These are phyloP conservation scores for Elaeagnus macrophylla DNA, from an alignment of 306 rosid species.

Conservation along the genomic window DNA sequence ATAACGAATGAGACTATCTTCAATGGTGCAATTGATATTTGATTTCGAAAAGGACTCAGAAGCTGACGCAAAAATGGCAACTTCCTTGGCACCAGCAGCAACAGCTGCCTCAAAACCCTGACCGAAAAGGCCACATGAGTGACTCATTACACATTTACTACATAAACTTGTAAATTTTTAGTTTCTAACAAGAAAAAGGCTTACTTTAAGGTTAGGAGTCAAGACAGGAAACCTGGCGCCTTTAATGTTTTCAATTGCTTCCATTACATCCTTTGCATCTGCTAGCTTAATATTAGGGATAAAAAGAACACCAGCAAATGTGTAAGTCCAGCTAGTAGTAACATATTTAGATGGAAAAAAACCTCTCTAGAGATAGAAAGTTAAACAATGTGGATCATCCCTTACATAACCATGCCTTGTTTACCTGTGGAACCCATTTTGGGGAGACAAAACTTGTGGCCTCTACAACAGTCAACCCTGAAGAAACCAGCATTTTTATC, in stretches of 20 bases:
- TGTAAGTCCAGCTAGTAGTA: background rate
- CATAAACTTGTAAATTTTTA: conserved; percentile 2
- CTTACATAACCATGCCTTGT: no score
- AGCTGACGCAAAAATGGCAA: conserved; percentile 86
- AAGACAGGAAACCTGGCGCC: conserved; percentile 76
- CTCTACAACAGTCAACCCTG: conserved; percentile 26
- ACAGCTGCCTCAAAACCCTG: conserved; percentile 93
- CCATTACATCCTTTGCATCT: conserved; percentile 84
- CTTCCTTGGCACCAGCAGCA: conserved; percentile 88
- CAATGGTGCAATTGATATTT: conserved; percentile 70
- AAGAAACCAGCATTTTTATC: conserved; percentile 66
- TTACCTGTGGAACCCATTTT: no score
- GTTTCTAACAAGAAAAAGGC: conserved; percentile 14
- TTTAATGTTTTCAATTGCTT: conserved; percentile 49
- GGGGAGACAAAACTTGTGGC: no score
- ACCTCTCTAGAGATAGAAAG: background rate
- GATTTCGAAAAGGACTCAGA: conserved; percentile 83
- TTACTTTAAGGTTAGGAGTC: conserved; percentile 79
- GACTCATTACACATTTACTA: conserved; percentile 6
- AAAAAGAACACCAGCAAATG: background rate
- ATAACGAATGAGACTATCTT: conserved; percentile 67
- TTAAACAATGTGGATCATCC: no score
- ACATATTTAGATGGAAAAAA: background rate
- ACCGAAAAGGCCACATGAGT: conserved; percentile 14
- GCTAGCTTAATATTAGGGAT: conserved; percentile 46